phyloP scores from a whole-genome alignment of 2,329 filamentous ascomycete genomes.

The Canariomyces notabilis region DNA sequence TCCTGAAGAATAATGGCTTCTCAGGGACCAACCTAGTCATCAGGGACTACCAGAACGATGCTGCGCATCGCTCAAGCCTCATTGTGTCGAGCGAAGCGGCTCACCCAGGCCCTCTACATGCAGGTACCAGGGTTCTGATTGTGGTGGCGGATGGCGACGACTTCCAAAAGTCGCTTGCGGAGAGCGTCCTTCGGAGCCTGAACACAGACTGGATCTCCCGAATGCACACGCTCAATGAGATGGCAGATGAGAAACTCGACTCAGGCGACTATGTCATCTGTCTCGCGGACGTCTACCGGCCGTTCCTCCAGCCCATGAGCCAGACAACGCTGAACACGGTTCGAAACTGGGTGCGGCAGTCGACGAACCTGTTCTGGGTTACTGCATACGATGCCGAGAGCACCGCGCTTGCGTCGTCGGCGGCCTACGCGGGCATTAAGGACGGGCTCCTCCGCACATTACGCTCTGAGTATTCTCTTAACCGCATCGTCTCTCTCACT shows the following conservation, averaged over 20 bases:
- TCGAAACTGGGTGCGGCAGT: neutral
- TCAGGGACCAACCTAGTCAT: conserved; percentile 24
- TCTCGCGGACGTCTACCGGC: too few species aligned
- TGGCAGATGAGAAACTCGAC: too few species aligned
- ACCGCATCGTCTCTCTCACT: too few species aligned
- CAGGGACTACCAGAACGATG: conserved; percentile 20
- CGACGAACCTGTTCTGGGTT: neutral
- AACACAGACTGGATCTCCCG: too few species aligned
- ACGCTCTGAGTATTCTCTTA: neutral
- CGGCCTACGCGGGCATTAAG: neutral
- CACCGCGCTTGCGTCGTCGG: neutral
- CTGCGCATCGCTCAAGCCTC: conserved; percentile 11
- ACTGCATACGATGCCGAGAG: neutral
- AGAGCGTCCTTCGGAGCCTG: too few species aligned
- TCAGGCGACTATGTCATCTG: neutral
- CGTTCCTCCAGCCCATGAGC: too few species aligned
- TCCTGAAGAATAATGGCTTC: neutral
- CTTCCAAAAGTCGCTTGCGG: too few species aligned
- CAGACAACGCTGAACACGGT: neutral
- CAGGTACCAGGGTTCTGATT: too few species aligned
- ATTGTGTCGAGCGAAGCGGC: conserved; percentile 8
- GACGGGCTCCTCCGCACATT: conserved; percentile 3
- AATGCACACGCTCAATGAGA: too few species aligned
- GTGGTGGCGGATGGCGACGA: too few species aligned
- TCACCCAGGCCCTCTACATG: too few species aligned